These are phyloP conservation scores for Pleurotus sapidus DNA, from an alignment of 768 basidiomycete species.

Conservation along the genomic window DNA sequence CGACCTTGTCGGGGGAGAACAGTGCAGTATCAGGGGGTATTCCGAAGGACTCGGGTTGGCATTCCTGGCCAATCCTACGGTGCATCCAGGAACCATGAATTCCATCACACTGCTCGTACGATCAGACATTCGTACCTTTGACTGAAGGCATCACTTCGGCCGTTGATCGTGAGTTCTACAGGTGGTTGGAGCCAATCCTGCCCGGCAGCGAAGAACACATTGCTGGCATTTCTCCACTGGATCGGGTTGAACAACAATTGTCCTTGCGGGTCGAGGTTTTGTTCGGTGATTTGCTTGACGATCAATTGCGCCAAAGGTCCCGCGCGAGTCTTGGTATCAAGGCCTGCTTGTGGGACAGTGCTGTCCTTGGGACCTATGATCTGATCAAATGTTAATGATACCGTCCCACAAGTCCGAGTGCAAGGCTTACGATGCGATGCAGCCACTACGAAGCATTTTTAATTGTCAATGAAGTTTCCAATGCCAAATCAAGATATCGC, in stretches of 20 bases:
- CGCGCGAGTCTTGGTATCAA: conserved; percentile 43
- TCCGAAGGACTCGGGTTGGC: conserved; percentile 32
- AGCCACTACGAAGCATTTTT: conserved; percentile 25
- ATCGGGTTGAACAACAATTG: conserved; percentile 46
- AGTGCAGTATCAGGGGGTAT: conserved; percentile 39
- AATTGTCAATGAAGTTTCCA: neutral
- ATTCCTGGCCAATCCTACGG: conserved; percentile 42
- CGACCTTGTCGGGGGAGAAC: conserved; percentile 46
- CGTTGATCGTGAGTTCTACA: conserved; percentile 31
- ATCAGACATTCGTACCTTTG: conserved; percentile 1
- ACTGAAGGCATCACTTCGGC: conserved; percentile 31
- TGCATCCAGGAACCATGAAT: neutral
- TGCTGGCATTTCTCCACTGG: conserved; percentile 40
- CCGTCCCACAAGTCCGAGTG: neutral
- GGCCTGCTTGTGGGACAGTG: conserved; percentile 54
- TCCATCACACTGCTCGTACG: neutral
- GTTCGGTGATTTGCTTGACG: conserved; percentile 35
- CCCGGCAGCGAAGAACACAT: conserved; percentile 24
- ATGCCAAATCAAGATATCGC: neutral
- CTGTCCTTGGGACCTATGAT: conserved; percentile 34
- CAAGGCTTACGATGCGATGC: conserved; percentile 28
- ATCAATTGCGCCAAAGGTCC: conserved; percentile 33
- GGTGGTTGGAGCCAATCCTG: conserved; percentile 34
- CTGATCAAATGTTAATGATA: neutral
- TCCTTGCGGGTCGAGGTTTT: conserved; percentile 39